These are phyloP conservation scores for Linderniella brevidens DNA, from an alignment of 257 asterid genomes.

Conservation along the genomic window DNA sequence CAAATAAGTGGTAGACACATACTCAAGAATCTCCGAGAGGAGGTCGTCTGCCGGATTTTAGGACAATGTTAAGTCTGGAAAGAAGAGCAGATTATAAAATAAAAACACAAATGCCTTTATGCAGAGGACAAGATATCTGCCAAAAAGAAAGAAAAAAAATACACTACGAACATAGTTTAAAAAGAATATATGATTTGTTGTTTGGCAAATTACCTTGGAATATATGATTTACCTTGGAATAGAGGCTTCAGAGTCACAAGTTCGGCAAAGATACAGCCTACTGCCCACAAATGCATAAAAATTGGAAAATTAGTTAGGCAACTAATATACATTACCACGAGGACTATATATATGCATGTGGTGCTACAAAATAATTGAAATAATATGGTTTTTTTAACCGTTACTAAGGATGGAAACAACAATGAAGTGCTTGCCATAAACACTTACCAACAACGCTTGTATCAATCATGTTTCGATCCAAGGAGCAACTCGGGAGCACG, in stretches of 20 bases:
- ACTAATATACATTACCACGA: slow-evolving; percentile 7
- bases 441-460: slow-evolving; percentile 93
- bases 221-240: no score
- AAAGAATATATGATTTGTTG: slow-evolving; percentile 57
- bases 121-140: no score
- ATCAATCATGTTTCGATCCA: slow-evolving; percentile 91
- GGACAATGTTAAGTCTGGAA: no score
- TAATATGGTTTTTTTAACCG: no score
- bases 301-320: slow-evolving; percentile 8
- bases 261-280: slow-evolving; percentile 99
- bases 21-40: no score
- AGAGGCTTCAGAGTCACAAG: slow-evolving; percentile 92
- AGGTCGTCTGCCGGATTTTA: no score
- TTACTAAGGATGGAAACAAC: no score
- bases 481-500: slow-evolving; percentile 99
- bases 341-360: slow-evolving; percentile 5
- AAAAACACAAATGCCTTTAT: no score
- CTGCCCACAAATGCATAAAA: slow-evolving; percentile 71
- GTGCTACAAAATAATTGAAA: slow-evolving; percentile 6
- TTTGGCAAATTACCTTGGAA: slow-evolving; percentile 99
- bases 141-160: no score
- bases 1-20: no score
- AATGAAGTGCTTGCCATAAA: background rate
- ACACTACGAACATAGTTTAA: no score
- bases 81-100: no score